phyloP scores from a whole-genome alignment of 345 rosid genomes.

The Salix viminalis region DNA sequence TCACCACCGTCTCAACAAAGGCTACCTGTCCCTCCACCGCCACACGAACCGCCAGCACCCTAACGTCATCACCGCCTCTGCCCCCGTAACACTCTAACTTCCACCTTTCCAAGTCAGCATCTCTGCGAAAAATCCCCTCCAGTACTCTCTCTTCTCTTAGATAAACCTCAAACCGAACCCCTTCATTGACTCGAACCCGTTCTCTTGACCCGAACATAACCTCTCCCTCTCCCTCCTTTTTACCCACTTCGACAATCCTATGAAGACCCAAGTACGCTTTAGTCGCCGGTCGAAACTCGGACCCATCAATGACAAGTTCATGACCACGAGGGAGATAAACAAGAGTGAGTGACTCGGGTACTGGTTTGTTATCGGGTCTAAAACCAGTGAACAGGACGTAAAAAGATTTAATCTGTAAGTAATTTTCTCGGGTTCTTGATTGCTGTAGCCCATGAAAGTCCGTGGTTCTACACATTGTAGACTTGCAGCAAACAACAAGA shows the following conservation, averaged over 20 bases:
- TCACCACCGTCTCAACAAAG: conserved; percentile 41
- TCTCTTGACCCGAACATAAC: conserved; percentile 60
- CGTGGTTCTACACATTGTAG: conserved; percentile 54
- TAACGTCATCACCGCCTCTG: neutral
- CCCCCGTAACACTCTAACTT: conserved; percentile 33
- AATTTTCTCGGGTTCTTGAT: conserved; percentile 4
- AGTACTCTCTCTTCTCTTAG: conserved; percentile 53
- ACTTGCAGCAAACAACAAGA: too few species aligned
- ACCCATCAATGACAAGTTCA: conserved; percentile 55
- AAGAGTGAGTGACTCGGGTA: conserved; percentile 64
- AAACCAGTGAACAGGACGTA: conserved; percentile 45
- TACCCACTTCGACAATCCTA: conserved; percentile 34
- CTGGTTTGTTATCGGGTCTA: neutral
- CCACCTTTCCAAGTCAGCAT: conserved; percentile 54
- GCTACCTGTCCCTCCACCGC: conserved; percentile 56
- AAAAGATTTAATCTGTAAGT: conserved; percentile 56
- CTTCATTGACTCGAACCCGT: conserved; percentile 48
- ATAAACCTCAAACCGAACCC: conserved; percentile 69
- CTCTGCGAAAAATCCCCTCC: conserved; percentile 53
- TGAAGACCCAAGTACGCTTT: conserved; percentile 64
- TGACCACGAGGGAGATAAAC: conserved; percentile 60
- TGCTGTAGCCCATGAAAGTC: conserved; percentile 33
- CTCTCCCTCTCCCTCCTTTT: conserved; percentile 29
- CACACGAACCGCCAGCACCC: conserved; percentile 40
- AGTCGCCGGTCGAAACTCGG: conserved; percentile 51